Evolutionary conservation across 1,284 basidiomycete species (phyloP).

Genomic region (Exobasidium cylindrosporum): DNA sequence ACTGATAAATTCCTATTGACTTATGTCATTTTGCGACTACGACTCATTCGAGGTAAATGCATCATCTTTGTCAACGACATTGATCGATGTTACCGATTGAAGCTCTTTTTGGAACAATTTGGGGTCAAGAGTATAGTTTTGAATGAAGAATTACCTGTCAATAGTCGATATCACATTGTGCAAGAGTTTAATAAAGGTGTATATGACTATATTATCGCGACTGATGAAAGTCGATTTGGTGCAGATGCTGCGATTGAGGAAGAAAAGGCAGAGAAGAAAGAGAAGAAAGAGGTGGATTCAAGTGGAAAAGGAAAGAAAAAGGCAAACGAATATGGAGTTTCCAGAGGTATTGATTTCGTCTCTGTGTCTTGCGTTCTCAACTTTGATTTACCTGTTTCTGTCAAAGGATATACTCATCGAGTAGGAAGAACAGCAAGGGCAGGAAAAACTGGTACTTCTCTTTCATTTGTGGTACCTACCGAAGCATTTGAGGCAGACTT

Average conservation of each 20-base stretch:
- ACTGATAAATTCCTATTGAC: slow-evolving; percentile 91
- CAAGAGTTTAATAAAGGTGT: slow-evolving; percentile 99
- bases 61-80: slow-evolving; percentile 97
- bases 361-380: slow-evolving; percentile 97
- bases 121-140: slow-evolving; percentile 94
- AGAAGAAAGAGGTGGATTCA: slow-evolving; percentile 25
- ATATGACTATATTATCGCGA: slow-evolving; percentile 98
- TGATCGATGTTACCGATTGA: slow-evolving; percentile 87
- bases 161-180: slow-evolving; percentile 92
- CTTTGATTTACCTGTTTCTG: slow-evolving; percentile 87
- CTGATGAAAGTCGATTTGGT: slow-evolving; percentile 68
- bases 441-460: slow-evolving; percentile 84
- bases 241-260: slow-evolving; percentile 51
- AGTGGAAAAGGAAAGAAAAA: slow-evolving; percentile 9
- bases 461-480: slow-evolving; percentile 81
- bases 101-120: slow-evolving; percentile 96
- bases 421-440: slow-evolving; percentile 94
- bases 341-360: slow-evolving; percentile 94
- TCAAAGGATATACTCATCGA: slow-evolving; percentile 90
- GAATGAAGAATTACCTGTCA: slow-evolving; percentile 91
- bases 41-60: slow-evolving; percentile 90
- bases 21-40: slow-evolving; percentile 91
- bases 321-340: slow-evolving; percentile 70
- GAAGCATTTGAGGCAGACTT: slow-evolving; percentile 68
- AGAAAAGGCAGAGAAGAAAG: slow-evolving; percentile 3